Percentiles rank a stretch among this genome's conserved stretches.
phyloP scores from a whole-genome alignment of 257 asterid species.

The Jacaranda mimosifolia region DNA sequence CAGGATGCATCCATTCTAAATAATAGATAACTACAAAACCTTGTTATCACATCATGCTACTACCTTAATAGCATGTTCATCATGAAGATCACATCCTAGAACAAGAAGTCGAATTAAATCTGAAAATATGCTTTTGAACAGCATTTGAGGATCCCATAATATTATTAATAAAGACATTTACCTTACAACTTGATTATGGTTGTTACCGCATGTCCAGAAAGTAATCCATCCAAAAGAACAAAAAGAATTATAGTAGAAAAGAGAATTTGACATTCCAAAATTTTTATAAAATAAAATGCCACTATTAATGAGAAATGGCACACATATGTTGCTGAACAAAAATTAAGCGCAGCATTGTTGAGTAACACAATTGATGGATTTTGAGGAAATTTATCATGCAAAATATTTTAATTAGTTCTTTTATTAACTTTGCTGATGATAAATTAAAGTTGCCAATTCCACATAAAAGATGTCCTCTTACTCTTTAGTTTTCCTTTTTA shows the following conservation, averaged over 20 bases:
- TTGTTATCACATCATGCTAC: background rate
- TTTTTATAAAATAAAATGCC: background rate
- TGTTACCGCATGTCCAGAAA: background rate
- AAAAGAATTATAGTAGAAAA: background rate
- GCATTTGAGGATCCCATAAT: background rate
- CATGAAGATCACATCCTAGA: background rate
- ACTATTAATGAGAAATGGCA: too few relatives aligned
- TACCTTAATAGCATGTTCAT: background rate
- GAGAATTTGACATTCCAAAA: background rate
- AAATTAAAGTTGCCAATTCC: background rate
- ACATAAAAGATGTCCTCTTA: background rate
- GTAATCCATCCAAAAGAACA: background rate
- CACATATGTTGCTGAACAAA: too few relatives aligned
- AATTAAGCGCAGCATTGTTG: background rate
- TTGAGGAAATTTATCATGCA: background rate
- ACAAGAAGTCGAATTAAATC: background rate
- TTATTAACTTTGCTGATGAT: too few relatives aligned
- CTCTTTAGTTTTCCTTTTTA: too few relatives aligned
- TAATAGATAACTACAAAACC: background rate
- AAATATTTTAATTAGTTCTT: too few relatives aligned
- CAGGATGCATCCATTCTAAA: slow-evolving; percentile 6
- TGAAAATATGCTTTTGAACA: background rate
- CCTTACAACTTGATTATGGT: background rate
- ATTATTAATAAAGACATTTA: background rate
- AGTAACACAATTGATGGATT: background rate